Evolutionary conservation across 768 basidiomycete genomes (phyloP).

Genomic region (Pulveroboletus sp.): DNA sequence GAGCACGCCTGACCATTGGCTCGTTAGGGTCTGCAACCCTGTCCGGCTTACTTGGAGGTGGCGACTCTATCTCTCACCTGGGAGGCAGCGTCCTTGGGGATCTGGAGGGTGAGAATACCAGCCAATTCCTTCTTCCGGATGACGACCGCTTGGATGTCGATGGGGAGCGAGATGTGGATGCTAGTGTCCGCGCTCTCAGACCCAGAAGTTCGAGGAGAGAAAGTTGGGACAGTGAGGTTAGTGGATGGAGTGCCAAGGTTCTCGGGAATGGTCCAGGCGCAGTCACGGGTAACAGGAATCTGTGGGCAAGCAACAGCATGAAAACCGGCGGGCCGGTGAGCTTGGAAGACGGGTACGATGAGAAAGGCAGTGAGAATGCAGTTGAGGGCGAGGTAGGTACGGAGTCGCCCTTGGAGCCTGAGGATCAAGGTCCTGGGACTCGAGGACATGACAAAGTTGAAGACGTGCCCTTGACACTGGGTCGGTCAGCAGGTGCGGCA

Average conservation of each 20-base stretch:
- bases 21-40: conserved; percentile 42
- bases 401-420: conserved; percentile 5
- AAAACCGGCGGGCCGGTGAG: conserved; percentile 52
- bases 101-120: conserved; percentile 52
- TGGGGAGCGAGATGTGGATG: conserved; percentile 65
- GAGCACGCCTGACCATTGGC: conserved; percentile 44
- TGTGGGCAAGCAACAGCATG: conserved; percentile 58
- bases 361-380: conserved; percentile 22
- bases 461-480: conserved; percentile 22
- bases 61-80: conserved; percentile 68
- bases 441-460: conserved; percentile 10
- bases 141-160: conserved; percentile 55
- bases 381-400: conserved; percentile 13
- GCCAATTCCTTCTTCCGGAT: conserved; percentile 62
- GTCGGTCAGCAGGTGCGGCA: conserved; percentile 24
- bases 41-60: conserved; percentile 46
- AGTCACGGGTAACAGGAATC: conserved; percentile 48
- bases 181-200: conserved; percentile 84
- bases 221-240: conserved; percentile 89
- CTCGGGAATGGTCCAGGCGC: conserved; percentile 43
- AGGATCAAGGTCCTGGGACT: conserved; percentile 7
- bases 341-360: conserved; percentile 38
- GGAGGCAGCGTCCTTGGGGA: conserved; percentile 58
- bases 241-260: conserved; percentile 79
- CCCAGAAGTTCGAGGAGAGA: conserved; percentile 81